Evolutionary conservation across 2,329 filamentous ascomycete genomes (phyloP).

Genomic region (Fusarium sp.): DNA sequence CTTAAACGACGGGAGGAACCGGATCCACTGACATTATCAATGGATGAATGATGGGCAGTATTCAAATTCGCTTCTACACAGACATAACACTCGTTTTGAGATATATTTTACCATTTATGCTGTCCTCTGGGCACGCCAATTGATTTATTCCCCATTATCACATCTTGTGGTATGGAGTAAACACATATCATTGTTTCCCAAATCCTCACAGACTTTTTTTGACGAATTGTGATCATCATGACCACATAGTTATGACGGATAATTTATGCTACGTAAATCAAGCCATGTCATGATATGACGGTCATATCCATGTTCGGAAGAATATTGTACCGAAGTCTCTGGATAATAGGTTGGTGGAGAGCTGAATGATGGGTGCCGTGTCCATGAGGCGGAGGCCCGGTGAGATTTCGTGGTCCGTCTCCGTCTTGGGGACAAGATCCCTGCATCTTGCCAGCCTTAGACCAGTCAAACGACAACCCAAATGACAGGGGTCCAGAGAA

Average conservation of each 20-base stretch:
- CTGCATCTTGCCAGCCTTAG: slow-evolving; percentile 21
- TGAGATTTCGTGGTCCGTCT: slow-evolving; percentile 40
- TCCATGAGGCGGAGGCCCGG: slow-evolving; percentile 43
- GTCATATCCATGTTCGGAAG: not conserved
- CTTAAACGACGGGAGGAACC: slow-evolving; percentile 17
- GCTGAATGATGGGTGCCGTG: not conserved
- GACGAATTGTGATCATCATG: not conserved
- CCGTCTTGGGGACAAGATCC: slow-evolving; percentile 33
- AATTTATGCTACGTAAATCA: not conserved
- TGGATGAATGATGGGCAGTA: slow-evolving; percentile 14
- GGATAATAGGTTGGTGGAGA: not conserved
- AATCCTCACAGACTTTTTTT: not conserved
- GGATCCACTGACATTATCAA: not conserved
- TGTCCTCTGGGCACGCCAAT: slow-evolving; percentile 30
- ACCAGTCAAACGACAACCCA: slow-evolving; percentile 31
- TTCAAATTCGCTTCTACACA: slow-evolving; percentile 35
- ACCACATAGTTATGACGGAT: not conserved
- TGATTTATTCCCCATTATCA: slow-evolving; percentile 22
- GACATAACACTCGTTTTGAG: slow-evolving; percentile 22
- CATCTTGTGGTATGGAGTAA: slow-evolving; percentile 13
- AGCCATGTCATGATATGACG: not conserved
- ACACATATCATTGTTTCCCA: not conserved
- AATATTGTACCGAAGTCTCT: slow-evolving; percentile 6
- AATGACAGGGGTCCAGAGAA: slow-evolving; percentile 20
- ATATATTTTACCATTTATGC: slow-evolving; percentile 28